Evolutionary conservation across 1,284 basidiomycete genomes (phyloP).

Genomic region (Amylostereum areolatum): DNA sequence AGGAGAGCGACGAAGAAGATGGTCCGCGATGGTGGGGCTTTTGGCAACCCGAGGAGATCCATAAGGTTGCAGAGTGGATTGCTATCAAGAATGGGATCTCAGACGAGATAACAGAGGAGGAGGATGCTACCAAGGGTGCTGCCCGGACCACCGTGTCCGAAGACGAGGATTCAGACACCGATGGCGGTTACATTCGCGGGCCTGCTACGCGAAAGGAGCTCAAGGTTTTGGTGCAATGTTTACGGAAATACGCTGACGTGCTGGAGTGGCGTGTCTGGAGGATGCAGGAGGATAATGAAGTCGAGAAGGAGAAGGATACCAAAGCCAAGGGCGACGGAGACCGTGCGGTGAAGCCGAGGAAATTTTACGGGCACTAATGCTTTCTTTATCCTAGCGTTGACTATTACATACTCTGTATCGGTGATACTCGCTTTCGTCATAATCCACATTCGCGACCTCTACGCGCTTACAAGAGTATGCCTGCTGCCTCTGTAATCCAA

Average conservation of each 20-base stretch:
- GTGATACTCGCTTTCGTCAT: too few species aligned
- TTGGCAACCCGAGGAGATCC: slow-evolving; percentile 56
- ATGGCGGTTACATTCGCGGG: not conserved
- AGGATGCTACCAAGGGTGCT: slow-evolving; percentile 7
- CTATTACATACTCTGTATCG: too few species aligned
- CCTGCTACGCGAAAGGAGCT: slow-evolving; percentile 19
- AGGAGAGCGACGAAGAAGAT: slow-evolving; percentile 18
- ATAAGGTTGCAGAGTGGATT: slow-evolving; percentile 62
- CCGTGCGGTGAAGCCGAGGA: slow-evolving; percentile 12
- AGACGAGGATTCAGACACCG: slow-evolving; percentile 11
- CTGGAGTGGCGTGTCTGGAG: slow-evolving; percentile 30
- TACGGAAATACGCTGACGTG: slow-evolving; percentile 27
- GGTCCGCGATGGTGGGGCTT: slow-evolving; percentile 67
- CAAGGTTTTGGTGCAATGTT: slow-evolving; percentile 19
- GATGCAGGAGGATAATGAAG: slow-evolving; percentile 15
- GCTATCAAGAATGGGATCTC: slow-evolving; percentile 35
- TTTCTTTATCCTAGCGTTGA: too few species aligned
- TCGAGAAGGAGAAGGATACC: slow-evolving; percentile 8
- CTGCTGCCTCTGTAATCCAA: too few species aligned
- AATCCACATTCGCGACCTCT: too few species aligned
- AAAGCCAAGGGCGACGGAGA: slow-evolving; percentile 16
- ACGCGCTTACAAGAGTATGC: too few species aligned
- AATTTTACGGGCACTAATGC: slow-evolving; percentile 14
- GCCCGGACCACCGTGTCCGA: slow-evolving; percentile 18
- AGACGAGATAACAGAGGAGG: too few species aligned